Percentiles rank a stretch among this genome's conserved stretches.
Evolutionary conservation across 75 land plant species (phyloP).

Genomic region (Pinus albicaulis): DNA sequence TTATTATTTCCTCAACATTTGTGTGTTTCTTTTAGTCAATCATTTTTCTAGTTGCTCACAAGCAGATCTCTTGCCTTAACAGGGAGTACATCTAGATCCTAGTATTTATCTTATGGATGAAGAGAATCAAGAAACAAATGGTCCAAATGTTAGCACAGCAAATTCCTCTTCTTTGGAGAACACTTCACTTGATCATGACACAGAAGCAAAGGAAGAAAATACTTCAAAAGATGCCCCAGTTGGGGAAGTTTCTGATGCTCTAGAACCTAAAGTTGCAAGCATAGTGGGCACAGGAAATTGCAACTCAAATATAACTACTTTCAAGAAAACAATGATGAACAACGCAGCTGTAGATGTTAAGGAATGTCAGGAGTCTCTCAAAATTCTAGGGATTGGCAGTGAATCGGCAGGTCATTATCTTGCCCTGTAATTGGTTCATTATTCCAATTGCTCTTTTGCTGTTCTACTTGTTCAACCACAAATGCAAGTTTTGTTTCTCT

Average conservation of each 20-base stretch:
- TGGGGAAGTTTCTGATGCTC: slow-evolving; percentile 6
- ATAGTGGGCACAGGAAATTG: not conserved
- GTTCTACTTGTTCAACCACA: not conserved
- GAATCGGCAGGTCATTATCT: slow-evolving; percentile 3
- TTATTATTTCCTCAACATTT: not conserved
- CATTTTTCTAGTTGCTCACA: not conserved
- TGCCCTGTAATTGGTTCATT: not conserved
- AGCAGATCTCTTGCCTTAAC: not conserved
- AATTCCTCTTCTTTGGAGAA: not conserved
- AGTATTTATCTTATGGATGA: slow-evolving; percentile 95
- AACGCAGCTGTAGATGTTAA: not conserved
- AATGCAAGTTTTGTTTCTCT: not conserved
- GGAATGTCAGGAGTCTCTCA: not conserved
- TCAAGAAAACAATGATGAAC: not conserved
- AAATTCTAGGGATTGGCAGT: not conserved
- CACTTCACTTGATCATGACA: not conserved
- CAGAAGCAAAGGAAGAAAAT: slow-evolving; percentile 13
- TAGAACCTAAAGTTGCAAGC: slow-evolving; percentile 10
- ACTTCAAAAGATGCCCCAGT: not conserved
- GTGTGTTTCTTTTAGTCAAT: not conserved
- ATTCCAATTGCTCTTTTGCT: not conserved
- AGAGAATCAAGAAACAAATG: slow-evolving; percentile 35
- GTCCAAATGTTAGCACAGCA: not conserved
- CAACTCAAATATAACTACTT: not conserved
- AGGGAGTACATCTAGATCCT: slow-evolving; percentile 97